A percentile compares a stretch with the other conserved stretches of the same genome.
These are phyloP conservation scores for Globisporangium parvum DNA, from an alignment of 352 stramenopile genomes.

Conservation along the genomic window DNA sequence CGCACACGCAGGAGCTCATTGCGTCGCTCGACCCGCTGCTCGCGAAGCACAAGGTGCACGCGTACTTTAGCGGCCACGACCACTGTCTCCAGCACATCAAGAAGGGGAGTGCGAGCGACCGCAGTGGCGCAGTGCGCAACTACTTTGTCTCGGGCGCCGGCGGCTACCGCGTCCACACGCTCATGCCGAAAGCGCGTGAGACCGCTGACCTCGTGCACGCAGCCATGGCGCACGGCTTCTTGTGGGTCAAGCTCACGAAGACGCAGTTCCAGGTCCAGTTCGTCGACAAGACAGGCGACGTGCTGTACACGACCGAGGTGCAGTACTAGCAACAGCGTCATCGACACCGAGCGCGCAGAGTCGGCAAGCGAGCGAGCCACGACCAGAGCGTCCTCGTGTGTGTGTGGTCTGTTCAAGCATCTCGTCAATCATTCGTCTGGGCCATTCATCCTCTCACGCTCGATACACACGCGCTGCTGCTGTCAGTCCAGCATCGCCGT, in stretches of 20 bases:
- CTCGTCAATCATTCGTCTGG: no score
- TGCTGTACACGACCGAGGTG: conserved; percentile 81
- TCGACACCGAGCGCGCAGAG: no score
- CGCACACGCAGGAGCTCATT: conserved; percentile 73
- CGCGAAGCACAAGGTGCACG: conserved; percentile 77
- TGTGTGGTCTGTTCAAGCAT: no score
- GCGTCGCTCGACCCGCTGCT: conserved; percentile 61
- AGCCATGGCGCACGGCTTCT: conserved; percentile 82
- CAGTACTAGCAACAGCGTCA: conserved; percentile 23
- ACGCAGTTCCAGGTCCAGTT: conserved; percentile 71
- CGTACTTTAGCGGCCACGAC: conserved; percentile 86
- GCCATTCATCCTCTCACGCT: no score
- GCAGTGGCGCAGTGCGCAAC: conserved; percentile 34
- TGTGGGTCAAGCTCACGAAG: conserved; percentile 68
- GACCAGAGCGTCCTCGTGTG: no score
- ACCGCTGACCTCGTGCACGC: conserved; percentile 73
- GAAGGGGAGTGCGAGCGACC: conserved; percentile 18
- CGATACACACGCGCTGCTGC: background rate
- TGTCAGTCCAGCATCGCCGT: background rate
- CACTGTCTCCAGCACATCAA: conserved; percentile 81
- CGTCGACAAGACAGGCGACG: conserved; percentile 52
- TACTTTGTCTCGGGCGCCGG: conserved; percentile 81
- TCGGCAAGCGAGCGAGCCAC: no score
- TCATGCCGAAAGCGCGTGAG: conserved; percentile 57
- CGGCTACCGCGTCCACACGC: conserved; percentile 60